phyloP scores from a whole-genome alignment of 2,329 filamentous ascomycete species.

The Clonostachys sp. region DNA sequence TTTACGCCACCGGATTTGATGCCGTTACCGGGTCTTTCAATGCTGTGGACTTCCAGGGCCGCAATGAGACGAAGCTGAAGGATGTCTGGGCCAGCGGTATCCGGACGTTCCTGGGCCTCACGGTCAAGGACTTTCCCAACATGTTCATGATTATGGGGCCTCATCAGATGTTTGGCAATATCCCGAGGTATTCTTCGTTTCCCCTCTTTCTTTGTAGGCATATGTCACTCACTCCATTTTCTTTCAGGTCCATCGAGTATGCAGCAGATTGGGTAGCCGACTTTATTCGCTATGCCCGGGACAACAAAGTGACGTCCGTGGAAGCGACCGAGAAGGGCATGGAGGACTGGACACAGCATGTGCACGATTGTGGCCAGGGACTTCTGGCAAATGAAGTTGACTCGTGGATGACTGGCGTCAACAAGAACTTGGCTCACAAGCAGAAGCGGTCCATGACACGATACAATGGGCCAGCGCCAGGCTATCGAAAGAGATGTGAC shows the following conservation, averaged over 20 bases:
- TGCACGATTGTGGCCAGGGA: slow-evolving; percentile 36
- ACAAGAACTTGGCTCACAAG: no score
- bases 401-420: no score
- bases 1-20: neutral
- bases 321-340: slow-evolving; percentile 33
- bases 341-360: slow-evolving; percentile 40
- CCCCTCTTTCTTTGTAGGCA: no score
- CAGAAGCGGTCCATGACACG: no score
- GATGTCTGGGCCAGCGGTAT: slow-evolving; percentile 20
- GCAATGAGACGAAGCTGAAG: slow-evolving; percentile 17
- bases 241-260: no score
- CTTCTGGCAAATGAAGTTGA: slow-evolving; percentile 19
- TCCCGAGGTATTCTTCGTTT: slow-evolving; percentile 15
- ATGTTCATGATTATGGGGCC: slow-evolving; percentile 41
- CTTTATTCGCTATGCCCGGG: slow-evolving; percentile 21
- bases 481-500: no score
- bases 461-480: no score
- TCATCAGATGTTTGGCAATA: slow-evolving; percentile 37
- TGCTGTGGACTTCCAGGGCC: slow-evolving; percentile 36
- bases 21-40: slow-evolving; percentile 19
- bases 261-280: slow-evolving; percentile 21
- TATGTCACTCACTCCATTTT: no score
- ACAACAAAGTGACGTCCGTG: slow-evolving; percentile 23
- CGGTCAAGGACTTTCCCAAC: slow-evolving; percentile 36
- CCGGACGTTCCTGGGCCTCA: slow-evolving; percentile 33